Conservation (phyloP, 371 early-diverging fungal genomes). For the Mucor circinelloides region DNA sequence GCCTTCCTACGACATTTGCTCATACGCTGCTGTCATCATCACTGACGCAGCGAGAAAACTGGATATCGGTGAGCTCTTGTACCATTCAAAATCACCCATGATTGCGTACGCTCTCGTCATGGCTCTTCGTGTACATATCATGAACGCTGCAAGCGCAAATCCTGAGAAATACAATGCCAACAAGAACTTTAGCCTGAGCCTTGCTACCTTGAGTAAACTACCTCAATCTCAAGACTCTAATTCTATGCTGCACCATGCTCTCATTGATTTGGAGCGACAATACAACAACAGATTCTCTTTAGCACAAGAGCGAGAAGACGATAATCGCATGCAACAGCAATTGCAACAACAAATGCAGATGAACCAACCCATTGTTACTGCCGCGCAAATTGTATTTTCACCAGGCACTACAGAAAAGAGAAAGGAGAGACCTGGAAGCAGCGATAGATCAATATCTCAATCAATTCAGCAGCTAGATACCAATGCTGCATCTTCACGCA, state of each 20-base stretch:
- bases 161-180: constrained; percentile 21
- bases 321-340: constrained; percentile 1
- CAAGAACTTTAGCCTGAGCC: constrained; percentile 27
- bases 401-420: constrained; percentile 8
- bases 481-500: neutral
- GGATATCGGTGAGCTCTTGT: constrained; percentile 20
- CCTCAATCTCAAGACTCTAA: constrained; percentile 8
- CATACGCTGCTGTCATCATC: constrained; percentile 40
- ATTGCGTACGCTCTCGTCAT: constrained; percentile 39
- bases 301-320: constrained; percentile 12
- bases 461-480: neutral
- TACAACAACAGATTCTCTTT: constrained; percentile 5
- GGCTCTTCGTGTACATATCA: constrained; percentile 45
- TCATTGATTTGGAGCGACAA: constrained; percentile 14
- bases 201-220: constrained; percentile 12
- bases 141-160: constrained; percentile 34
- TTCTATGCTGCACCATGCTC: constrained; percentile 12
- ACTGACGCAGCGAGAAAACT: constrained; percentile 33
- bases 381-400: constrained; percentile 9
- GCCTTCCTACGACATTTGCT: constrained; percentile 45
- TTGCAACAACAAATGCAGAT: neutral
- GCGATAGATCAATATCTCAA: neutral
- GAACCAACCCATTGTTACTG: neutral
- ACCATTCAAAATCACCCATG: constrained; percentile 43
- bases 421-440: constrained; percentile 1